Conservation (phyloP, 2,329 filamentous ascomycete species). For the Aureobasidium sp. region DNA sequence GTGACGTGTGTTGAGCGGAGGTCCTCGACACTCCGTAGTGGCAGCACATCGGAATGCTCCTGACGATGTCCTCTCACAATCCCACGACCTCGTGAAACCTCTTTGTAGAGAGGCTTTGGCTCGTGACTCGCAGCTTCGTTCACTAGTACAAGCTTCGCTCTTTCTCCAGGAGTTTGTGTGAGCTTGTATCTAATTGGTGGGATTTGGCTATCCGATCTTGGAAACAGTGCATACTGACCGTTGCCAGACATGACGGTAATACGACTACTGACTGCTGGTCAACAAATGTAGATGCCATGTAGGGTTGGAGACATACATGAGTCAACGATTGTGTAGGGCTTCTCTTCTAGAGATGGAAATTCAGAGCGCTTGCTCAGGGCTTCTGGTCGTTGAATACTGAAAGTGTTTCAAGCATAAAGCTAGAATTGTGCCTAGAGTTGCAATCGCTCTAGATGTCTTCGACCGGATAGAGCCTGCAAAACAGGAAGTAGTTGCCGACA, state of each 20-base stretch:
- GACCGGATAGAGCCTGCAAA: not conserved
- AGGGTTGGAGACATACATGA: not conserved
- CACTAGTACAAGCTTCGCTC: not conserved
- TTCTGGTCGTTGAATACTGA: not conserved
- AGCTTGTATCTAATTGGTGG: conserved; percentile 2
- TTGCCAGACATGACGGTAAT: not conserved
- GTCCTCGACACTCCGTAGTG: not conserved
- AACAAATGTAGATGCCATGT: not conserved
- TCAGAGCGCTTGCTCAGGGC: not conserved
- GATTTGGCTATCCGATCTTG: conserved; percentile 1
- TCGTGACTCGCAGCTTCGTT: not conserved
- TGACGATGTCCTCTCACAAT: not conserved
- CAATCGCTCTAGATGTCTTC: not conserved
- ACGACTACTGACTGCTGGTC: not conserved
- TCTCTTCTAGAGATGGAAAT: not conserved
- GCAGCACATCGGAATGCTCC: not conserved
- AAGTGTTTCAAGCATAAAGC: conserved; percentile 2
- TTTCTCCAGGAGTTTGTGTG: conserved; percentile 2
- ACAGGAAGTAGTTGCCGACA: not conserved
- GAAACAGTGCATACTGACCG: conserved; percentile 2
- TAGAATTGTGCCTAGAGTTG: not conserved
- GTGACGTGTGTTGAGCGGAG: not conserved
- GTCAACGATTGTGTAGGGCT: not conserved
- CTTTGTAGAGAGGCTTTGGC: not conserved
- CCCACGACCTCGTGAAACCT: not conserved